A percentile compares a stretch with the other conserved stretches of the same genome.
phyloP scores from a whole-genome alignment of 2,329 filamentous ascomycete species.

The Zymoseptoria passerinii region DNA sequence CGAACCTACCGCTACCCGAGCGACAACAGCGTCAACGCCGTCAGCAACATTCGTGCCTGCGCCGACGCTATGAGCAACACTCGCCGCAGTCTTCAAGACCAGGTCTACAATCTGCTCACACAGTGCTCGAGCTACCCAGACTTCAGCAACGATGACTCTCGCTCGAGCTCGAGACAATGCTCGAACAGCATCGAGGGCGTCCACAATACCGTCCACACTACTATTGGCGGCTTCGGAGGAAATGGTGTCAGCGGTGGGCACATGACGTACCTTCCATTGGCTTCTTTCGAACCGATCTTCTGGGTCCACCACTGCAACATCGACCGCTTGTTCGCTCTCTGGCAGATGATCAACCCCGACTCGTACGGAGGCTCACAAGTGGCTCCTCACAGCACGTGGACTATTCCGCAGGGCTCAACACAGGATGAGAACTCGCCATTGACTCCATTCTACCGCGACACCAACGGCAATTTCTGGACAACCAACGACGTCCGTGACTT shows the following conservation, averaged over 20 bases:
- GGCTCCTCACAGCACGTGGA: constrained; percentile 52
- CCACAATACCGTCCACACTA: constrained; percentile 30
- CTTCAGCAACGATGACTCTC: constrained; percentile 26
- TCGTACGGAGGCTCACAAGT: constrained; percentile 55
- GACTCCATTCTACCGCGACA: constrained; percentile 54
- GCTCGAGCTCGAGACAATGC: constrained; percentile 18
- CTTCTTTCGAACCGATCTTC: constrained; percentile 72
- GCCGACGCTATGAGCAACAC: constrained; percentile 23
- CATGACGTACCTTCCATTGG: constrained; percentile 60
- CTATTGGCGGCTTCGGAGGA: constrained; percentile 20
- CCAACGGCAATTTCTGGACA: constrained; percentile 57
- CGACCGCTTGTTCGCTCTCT: constrained; percentile 68
- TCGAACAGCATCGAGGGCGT: constrained; percentile 29
- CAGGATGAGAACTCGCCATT: constrained; percentile 21
- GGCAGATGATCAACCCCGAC: constrained; percentile 64
- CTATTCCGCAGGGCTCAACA: constrained; percentile 45
- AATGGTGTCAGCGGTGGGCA: constrained; percentile 42
- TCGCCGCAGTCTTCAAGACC: constrained; percentile 24
- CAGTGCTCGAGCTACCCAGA: constrained; percentile 26
- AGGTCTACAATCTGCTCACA: constrained; percentile 27
- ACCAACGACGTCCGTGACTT: constrained; percentile 57
- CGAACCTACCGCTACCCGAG: constrained; percentile 25
- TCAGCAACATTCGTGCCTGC: constrained; percentile 12
- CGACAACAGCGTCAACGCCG: constrained; percentile 17
- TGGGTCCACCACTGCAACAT: constrained; percentile 68